Base-by-base conservation (phyloP, 2,329 filamentous ascomycete species). In the Metarhizium robertsii region DNA sequence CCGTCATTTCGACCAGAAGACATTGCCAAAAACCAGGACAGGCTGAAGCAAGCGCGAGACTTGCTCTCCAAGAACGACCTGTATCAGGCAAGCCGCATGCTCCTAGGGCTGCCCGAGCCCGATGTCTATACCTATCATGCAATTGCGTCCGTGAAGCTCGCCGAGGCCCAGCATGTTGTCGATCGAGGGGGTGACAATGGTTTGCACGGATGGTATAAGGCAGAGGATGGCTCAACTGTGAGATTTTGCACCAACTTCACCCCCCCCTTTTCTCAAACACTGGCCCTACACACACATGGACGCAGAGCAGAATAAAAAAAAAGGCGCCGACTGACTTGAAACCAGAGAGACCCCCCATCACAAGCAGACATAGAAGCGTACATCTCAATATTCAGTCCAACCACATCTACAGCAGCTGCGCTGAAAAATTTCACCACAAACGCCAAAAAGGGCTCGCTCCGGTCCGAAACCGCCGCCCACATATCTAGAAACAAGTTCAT, bases 281-380 rank as follows among this genome's bases (percentile, higher is more conserved):
- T 25, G 25, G 25, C 4, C 25, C 25, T 25, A 25, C 25, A 25
- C 25, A 25, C 25, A 25, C 25, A 25, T 25, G 25, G 25, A 25
- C 25, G 4, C 25, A 25, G 25, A 25, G 25, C 25, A 46, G 18
- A 34, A 54, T 13, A 14, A 3, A 32, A 6, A 34, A 32, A 14
- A 16, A 14, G 16, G 4, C n/a, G 10, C n/a, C 18, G 14, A 40
- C 54, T 53, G 43, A 56, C 20, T 4, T 6, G 4, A 16, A 40
- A 13, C 14, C 60, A 74, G 67, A 70, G 70, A 64, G 68, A 71
- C 1, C 71, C 79, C 6, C 84, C 83, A 6, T 72, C 79, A 1
- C 69, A 69, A 48, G 61, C 76, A 54, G 87, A 90, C 62, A 78
- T 86, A 55, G 75, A 79, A 47, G 80, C 86, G 18, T 90, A 91